A percentile compares a stretch with the other conserved stretches of the same genome.
phyloP scores from a whole-genome alignment of 129 eudicot genomes.

The Arctium minus region DNA sequence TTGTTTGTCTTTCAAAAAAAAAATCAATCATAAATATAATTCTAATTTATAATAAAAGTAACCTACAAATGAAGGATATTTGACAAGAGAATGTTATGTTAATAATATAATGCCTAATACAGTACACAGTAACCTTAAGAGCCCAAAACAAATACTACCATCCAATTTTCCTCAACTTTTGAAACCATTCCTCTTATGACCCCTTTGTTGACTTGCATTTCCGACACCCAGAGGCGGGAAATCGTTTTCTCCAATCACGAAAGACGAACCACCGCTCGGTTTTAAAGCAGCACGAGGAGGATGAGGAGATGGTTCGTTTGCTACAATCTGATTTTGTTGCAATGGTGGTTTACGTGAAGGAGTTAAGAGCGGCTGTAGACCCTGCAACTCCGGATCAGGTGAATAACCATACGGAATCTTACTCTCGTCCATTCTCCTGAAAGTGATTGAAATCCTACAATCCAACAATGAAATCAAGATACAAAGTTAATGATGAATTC shows the following conservation, averaged over 20 bases:
- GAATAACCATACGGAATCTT: constrained; percentile 50
- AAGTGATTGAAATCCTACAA: constrained; percentile 69
- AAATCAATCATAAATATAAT: background rate
- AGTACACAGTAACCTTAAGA: background rate
- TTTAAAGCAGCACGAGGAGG: background rate
- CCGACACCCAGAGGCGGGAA: constrained; percentile 46
- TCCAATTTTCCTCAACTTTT: background rate
- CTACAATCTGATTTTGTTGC: constrained; percentile 24
- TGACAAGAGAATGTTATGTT: no score
- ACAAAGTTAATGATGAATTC: background rate
- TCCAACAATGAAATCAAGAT: background rate
- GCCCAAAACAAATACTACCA: background rate
- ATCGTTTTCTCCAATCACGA: constrained; percentile 13
- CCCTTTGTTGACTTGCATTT: constrained; percentile 14
- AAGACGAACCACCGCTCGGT: background rate
- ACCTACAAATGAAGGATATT: no score
- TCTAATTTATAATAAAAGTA: no score
- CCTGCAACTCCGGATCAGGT: constrained; percentile 46
- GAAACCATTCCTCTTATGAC: constrained; percentile 17
- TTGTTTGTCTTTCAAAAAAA: no score
- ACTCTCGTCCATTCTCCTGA: constrained; percentile 61
- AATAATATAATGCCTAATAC: background rate
- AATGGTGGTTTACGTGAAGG: constrained; percentile 6
- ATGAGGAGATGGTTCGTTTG: background rate
- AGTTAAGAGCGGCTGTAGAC: constrained; percentile 29